Evolutionary conservation across 192 early-diverging fungal species (phyloP).

Genomic region (Entomortierella chlamydospora): DNA sequence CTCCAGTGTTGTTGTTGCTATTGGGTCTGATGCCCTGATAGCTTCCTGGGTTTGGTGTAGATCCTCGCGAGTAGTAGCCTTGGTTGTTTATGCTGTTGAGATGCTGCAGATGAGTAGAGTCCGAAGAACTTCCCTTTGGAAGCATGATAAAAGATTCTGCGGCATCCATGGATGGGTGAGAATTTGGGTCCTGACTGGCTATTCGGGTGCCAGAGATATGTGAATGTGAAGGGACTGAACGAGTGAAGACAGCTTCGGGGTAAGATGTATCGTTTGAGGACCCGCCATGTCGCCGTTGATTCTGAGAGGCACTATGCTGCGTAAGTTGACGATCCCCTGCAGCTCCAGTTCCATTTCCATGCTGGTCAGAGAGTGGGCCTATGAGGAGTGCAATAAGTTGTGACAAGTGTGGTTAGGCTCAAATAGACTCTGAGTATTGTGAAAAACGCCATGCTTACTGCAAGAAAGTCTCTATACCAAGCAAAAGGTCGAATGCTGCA

Average conservation of each 20-base stretch:
- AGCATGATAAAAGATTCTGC: conserved; percentile 52
- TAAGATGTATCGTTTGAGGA: conserved; percentile 8
- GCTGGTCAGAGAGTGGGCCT: conserved; percentile 27
- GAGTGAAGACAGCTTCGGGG: conserved; percentile 34
- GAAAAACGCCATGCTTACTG: background rate
- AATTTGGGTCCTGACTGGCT: conserved; percentile 8
- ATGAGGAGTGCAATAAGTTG: background rate
- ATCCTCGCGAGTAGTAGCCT: conserved; percentile 16
- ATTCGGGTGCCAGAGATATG: conserved; percentile 2
- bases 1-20: background rate
- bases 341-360: conserved; percentile 31
- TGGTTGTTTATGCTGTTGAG: conserved; percentile 8
- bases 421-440: background rate
- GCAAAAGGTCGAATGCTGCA: conserved; percentile 62
- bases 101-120: conserved; percentile 7
- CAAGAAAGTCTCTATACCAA: conserved; percentile 54
- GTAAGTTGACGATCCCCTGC: conserved; percentile 19
- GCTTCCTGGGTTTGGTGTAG: conserved; percentile 1
- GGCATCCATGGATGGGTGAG: conserved; percentile 23
- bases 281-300: conserved; percentile 2
- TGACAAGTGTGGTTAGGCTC: background rate
- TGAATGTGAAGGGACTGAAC: conserved; percentile 21
- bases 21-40: background rate
- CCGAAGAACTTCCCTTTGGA: conserved; percentile 23
- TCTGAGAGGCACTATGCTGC: background rate